phyloP scores from a whole-genome alignment of 768 basidiomycete species.

The Amanita fuliginea region DNA sequence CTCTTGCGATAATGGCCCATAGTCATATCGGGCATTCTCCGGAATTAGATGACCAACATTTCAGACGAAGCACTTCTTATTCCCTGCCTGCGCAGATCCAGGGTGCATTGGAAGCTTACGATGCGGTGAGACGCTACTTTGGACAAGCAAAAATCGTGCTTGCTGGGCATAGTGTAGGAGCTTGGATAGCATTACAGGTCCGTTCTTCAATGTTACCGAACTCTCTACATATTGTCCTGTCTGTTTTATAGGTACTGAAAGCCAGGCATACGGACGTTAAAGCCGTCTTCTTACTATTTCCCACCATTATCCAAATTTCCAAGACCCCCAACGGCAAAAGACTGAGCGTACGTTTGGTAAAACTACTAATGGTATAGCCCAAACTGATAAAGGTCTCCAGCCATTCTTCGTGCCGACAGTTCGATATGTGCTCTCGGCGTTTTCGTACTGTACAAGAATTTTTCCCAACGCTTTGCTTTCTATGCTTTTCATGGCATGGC shows the following conservation, averaged over 20 bases:
- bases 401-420: constrained; percentile 39
- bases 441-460: constrained; percentile 34
- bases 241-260: constrained; percentile 36
- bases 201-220: constrained; percentile 7
- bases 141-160: constrained; percentile 30
- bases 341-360: constrained; percentile 37
- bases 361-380: neutral
- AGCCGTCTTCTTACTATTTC: constrained; percentile 54
- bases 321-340: constrained; percentile 51
- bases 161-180: constrained; percentile 61
- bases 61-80: constrained; percentile 15
- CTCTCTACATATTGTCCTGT: neutral
- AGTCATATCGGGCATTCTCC: constrained; percentile 59
- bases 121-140: constrained; percentile 25
- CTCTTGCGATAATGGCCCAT: constrained; percentile 46
- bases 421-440: constrained; percentile 24
- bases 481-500: constrained; percentile 39
- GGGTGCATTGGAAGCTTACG: constrained; percentile 43
- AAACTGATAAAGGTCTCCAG: constrained; percentile 16
- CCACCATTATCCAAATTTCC: constrained; percentile 54
- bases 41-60: constrained; percentile 14
- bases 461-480: constrained; percentile 27
- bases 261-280: constrained; percentile 24
- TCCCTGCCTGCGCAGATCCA: constrained; percentile 41
- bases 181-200: constrained; percentile 59